A percentile compares a stretch with the other conserved stretches of the same genome.
phyloP scores from a whole-genome alignment of 2,329 filamentous ascomycete genomes.

The Penicillium sp. region DNA sequence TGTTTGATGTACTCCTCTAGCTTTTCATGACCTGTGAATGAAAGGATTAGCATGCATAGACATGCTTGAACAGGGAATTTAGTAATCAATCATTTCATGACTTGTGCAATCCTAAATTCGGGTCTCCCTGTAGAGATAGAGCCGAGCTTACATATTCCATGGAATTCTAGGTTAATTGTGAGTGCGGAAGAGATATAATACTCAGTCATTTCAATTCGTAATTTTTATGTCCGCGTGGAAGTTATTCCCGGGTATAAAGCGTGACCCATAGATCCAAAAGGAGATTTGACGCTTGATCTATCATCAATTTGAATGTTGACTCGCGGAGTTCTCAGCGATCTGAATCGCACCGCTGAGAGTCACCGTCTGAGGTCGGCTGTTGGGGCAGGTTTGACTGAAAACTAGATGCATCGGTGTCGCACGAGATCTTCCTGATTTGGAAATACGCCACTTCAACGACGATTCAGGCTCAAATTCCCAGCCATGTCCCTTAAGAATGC shows the following conservation, averaged over 20 bases:
- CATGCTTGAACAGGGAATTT: background rate
- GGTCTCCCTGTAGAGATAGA: background rate
- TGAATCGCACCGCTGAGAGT: background rate
- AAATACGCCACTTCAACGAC: background rate
- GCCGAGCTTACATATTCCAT: background rate
- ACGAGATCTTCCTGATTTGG: background rate
- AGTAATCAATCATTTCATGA: background rate
- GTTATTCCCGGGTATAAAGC: background rate
- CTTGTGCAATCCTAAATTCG: no score
- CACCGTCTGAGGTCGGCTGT: background rate
- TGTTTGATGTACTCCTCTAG: background rate
- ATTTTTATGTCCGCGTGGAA: slow-evolving; percentile 18
- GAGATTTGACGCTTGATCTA: slow-evolving; percentile 2
- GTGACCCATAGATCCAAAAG: background rate
- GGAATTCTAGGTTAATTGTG: background rate
- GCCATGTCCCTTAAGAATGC: background rate
- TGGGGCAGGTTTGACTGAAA: background rate
- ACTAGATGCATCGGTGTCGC: background rate
- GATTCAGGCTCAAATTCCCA: background rate
- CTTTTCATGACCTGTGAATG: background rate
- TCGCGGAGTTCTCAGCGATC: background rate
- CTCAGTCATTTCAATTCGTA: slow-evolving; percentile 29
- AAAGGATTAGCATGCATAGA: background rate
- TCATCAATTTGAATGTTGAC: background rate
- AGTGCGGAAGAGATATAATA: slow-evolving; percentile 15